Evolutionary conservation across 805 yeast species (phyloP).

Genomic region (Schizosaccharomyces osmophilus): DNA sequence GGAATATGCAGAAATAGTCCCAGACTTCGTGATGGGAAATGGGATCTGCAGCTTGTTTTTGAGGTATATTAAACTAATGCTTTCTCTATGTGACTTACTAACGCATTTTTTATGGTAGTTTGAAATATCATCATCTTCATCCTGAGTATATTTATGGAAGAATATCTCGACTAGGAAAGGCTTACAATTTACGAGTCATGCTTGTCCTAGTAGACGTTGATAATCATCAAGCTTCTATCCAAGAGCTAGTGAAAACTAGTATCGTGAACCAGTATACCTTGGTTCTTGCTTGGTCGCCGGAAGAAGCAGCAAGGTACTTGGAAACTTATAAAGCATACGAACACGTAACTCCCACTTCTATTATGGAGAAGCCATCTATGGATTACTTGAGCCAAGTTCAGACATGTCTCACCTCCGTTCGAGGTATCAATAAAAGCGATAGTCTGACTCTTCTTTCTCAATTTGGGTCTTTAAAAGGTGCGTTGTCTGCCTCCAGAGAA

Average conservation of each 20-base stretch:
- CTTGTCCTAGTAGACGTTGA: constrained; percentile 19
- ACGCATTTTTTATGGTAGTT: neutral
- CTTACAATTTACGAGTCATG: constrained; percentile 13
- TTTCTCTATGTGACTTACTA: neutral
- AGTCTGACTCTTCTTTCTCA: constrained; percentile 13
- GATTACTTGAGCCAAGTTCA: constrained; percentile 15
- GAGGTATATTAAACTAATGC: constrained; percentile 4
- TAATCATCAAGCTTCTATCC: constrained; percentile 14
- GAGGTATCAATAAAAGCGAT: constrained; percentile 18
- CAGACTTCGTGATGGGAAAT: constrained; percentile 17
- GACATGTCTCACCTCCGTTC: constrained; percentile 14
- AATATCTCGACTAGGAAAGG: constrained; percentile 14
- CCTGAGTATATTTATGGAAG: constrained; percentile 20
- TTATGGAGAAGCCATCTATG: constrained; percentile 12
- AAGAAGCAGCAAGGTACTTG: constrained; percentile 18
- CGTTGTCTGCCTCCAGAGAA: constrained; percentile 11
- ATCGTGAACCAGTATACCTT: constrained; percentile 14
- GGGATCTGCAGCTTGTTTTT: constrained; percentile 16
- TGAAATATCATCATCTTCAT: constrained; percentile 13
- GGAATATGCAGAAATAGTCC: constrained; percentile 14
- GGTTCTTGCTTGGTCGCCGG: constrained; percentile 15
- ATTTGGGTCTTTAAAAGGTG: constrained; percentile 14
- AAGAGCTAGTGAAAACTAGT: constrained; percentile 15
- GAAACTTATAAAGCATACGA: constrained; percentile 14
- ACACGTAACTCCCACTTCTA: constrained; percentile 12